Evolutionary conservation across 2,329 filamentous ascomycete species (phyloP), one percentile per base, ranked within the genome.

Genomic region (Ophiostoma australiae): DNA sequence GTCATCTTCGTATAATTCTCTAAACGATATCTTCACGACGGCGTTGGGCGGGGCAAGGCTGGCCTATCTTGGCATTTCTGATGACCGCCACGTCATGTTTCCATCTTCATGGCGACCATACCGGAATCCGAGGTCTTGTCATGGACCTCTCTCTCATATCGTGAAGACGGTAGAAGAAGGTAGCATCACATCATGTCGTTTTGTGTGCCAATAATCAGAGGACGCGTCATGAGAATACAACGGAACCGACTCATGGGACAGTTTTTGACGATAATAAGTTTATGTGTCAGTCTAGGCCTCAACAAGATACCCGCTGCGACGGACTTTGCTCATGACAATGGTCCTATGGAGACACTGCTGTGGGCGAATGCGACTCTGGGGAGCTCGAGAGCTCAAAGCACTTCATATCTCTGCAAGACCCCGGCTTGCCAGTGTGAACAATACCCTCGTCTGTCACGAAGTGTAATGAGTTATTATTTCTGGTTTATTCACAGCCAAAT

Each of bases 221-320:
- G 58, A 35, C 58, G 58, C 58, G 58, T 63, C 58, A 63, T 63
- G 27, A 63, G 17, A 63, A 63, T 17, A 63, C 27, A 63, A 31
- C 13, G 7, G 3, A 35, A 5, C 13, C 11, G 27, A 33, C 52
- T 58, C 10, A 20, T 13, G 2, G 27, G 13, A 33, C 20, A 20
- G 27, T 17, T 27, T 58, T 58, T 10, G 10, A n/a, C 8, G 13
- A 58, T 48, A 58, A 7, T 6, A 58, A 27, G 11, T 58, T 1
- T 27, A 23, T 15, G 10, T 58, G 27, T 11, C 5, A 63, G 23
- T 63, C 23, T 63, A 17, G 5, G 5, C 15, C n/a, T 35, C 33
- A 13, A 35, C 35, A 63, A 35, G 15, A 63, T 27, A 31, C 23
- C 23, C 58, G 58, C 11, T 4, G 11, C 4, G 27, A 33, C 58